Evolutionary conservation across 495 filamentous ascomycete species (phyloP).

Genomic region (Diplogelasinospora grovesii): DNA sequence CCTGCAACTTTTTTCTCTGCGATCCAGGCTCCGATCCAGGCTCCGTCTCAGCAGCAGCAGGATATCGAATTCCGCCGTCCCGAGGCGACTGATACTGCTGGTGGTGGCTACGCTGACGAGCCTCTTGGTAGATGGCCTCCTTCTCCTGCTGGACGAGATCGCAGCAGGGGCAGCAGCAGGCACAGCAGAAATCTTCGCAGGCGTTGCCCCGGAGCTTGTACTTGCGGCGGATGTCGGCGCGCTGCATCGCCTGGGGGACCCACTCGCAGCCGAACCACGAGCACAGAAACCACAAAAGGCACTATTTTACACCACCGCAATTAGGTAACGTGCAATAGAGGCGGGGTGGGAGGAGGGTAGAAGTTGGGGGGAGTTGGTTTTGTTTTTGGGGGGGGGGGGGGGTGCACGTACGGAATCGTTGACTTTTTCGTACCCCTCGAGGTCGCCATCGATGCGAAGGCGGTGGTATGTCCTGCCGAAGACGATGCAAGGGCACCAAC

Average conservation of each 20-base stretch:
- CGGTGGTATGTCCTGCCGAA: constrained; percentile 43
- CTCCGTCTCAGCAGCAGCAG: too few relatives aligned
- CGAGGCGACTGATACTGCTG: constrained; percentile 23
- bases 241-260: constrained; percentile 36
- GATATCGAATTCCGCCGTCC: too few relatives aligned
- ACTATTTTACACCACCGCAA: constrained; percentile 8
- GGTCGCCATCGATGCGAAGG: constrained; percentile 27
- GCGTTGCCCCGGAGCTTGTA: constrained; percentile 37
- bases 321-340: too few relatives aligned
- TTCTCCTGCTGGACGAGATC: constrained; percentile 33
- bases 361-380: background rate
- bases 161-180: constrained; percentile 40
- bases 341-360: background rate
- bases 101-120: background rate
- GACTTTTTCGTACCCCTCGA: constrained; percentile 36
- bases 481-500: constrained; percentile 39
- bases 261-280: constrained; percentile 27
- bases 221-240: constrained; percentile 33
- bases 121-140: constrained; percentile 23
- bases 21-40: too few relatives aligned
- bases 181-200: constrained; percentile 27
- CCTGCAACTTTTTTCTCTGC: too few relatives aligned
- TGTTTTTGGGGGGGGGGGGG: too few relatives aligned
- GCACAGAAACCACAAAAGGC: constrained; percentile 28
- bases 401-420: constrained; percentile 39